Conservation (phyloP, 768 basidiomycete species). For the Russula earlei region DNA sequence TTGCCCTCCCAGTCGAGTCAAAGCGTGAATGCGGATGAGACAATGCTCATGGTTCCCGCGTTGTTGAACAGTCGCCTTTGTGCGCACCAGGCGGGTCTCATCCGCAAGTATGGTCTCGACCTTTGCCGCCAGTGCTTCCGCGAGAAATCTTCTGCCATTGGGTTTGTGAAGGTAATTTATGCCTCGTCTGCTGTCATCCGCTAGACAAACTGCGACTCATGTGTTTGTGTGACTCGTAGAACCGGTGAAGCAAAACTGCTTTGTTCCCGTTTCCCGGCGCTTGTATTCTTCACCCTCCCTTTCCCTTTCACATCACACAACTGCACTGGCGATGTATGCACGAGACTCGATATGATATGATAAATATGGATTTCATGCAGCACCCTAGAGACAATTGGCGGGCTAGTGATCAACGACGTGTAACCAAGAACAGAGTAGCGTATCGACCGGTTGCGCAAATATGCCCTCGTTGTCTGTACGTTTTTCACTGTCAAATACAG, state of each 20-base stretch:
- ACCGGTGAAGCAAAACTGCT: slow-evolving; percentile 1
- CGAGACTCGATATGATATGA: not conserved
- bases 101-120: slow-evolving; percentile 94
- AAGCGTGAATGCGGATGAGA: not conserved
- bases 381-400: not conserved
- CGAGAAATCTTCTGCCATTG: slow-evolving; percentile 88
- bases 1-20: not conserved
- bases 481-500: not conserved
- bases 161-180: slow-evolving; percentile 81
- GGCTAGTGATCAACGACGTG: not conserved
- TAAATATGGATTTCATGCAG: slow-evolving; percentile 2
- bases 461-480: not conserved
- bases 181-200: not conserved
- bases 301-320: not conserved
- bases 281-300: not conserved
- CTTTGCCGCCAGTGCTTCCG: slow-evolving; percentile 99
- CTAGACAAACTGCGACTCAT: not conserved
- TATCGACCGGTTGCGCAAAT: not conserved
- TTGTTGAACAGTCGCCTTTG: slow-evolving; percentile 68
- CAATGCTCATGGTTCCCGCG: not conserved
- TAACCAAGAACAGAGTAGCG: not conserved
- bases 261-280: not conserved
- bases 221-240: not conserved
- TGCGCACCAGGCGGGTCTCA: slow-evolving; percentile 94
- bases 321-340: slow-evolving; percentile 3